Base-by-base conservation (phyloP, 2,329 filamentous ascomycete species). In the Hypoxylon sp. region DNA sequence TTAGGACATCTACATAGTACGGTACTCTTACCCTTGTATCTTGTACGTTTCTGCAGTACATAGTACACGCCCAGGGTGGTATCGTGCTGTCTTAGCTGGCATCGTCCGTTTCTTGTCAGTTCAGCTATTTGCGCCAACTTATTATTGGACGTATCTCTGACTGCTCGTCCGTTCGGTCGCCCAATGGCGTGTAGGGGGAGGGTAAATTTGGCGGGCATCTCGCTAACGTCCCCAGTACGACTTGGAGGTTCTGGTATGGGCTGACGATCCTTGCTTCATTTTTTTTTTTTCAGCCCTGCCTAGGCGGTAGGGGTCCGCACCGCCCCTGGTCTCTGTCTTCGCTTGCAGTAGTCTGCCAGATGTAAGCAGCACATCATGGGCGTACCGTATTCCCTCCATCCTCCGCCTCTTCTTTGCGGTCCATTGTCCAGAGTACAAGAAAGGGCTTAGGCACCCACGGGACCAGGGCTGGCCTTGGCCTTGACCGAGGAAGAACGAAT, bases 281-380 rank as follows among this genome's bases (percentile, higher is more conserved):
- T 60, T 64, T 62, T 47, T 50, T 37, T 60, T 58, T 60, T 64
- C 67, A 66, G 66, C 65, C 62, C 63, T 59, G 56, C 59, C 57
- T 59, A 52, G 65, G 53, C 58, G 17, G 35, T 53, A 50, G 37
- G 48, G 47, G 49, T 53, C 63, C 60, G 60, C 63, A 55, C 64
- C 48, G 57, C 65, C 57, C 55, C 59, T 51, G 47, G 35, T 43
- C 41, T 42, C 41, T n/a, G n/a, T 59, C 35, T 52, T 15, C 35
- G 48, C 56, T 48, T 56, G 46, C 52, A 62, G 52, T 49, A 64
- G 48, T 42, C 18, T 60, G 56, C 48, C 54, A 50, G 53, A 60
- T 56, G 47, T 53, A 29, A 24, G 27, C n/a, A 54, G 37, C 48
- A 52, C 31, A 13, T 41, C 35, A 38, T 48, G 33, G 33, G 38